These are phyloP conservation scores for Collybiopsis luxurians DNA, from an alignment of 768 basidiomycete genomes.

Conservation along the genomic window DNA sequence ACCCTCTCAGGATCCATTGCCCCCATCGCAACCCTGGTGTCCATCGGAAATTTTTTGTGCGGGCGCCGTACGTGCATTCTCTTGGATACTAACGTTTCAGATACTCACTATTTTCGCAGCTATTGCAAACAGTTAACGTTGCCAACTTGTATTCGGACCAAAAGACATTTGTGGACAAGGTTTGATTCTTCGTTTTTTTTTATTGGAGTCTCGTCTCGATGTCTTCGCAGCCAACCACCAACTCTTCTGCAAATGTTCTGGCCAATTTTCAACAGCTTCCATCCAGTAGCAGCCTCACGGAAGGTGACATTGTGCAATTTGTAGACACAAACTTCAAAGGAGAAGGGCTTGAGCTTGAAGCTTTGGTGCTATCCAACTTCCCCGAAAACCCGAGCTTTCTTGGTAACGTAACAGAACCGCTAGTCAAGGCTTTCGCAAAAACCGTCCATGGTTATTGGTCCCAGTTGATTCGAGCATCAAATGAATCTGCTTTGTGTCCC, in stretches of 20 bases:
- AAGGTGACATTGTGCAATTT: conserved; percentile 61
- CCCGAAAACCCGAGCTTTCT: conserved; percentile 63
- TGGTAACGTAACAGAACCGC: conserved; percentile 62
- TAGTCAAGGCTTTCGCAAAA: conserved; percentile 69
- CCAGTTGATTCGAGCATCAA: conserved; percentile 73
- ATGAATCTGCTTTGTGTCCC: conserved; percentile 61
- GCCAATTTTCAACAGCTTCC: conserved; percentile 67
- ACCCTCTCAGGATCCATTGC: conserved; percentile 62
- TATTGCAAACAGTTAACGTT: conserved; percentile 84
- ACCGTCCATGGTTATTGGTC: conserved; percentile 89
- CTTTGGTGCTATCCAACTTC: conserved; percentile 60
- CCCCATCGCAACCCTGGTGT: conserved; percentile 78
- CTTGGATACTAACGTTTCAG: conserved; percentile 5
- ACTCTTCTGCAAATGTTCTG: conserved; percentile 62
- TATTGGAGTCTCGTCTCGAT: neutral
- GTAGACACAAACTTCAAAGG: conserved; percentile 75
- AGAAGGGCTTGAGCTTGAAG: conserved; percentile 82
- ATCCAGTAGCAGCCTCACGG: conserved; percentile 34
- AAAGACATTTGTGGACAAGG: conserved; percentile 86
- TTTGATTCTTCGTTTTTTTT: conserved; percentile 14
- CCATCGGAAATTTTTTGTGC: conserved; percentile 77
- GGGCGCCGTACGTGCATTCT: conserved; percentile 52
- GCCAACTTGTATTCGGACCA: conserved; percentile 73
- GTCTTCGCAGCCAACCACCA: conserved; percentile 63
- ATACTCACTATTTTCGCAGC: conserved; percentile 33